Evolutionary conservation across 805 yeast species (phyloP).

Genomic region (Kodamaea sagamina): DNA sequence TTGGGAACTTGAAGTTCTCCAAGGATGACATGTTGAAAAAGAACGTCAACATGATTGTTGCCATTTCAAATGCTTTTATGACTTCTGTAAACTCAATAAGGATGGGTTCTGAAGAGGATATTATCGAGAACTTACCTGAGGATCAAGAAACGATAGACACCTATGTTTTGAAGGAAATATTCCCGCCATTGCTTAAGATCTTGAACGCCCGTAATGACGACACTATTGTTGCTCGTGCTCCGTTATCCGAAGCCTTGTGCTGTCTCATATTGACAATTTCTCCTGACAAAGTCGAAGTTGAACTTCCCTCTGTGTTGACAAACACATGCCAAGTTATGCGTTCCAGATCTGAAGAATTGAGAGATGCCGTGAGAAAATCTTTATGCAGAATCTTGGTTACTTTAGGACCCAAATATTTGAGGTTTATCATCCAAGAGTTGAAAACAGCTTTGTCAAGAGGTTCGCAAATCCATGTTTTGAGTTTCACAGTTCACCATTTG

Average conservation of each 20-base stretch:
- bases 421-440: constrained; percentile 76
- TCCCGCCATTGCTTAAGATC: constrained; percentile 61
- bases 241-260: constrained; percentile 78
- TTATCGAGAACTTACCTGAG: constrained; percentile 30
- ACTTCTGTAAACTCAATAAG: constrained; percentile 29
- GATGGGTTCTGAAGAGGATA: constrained; percentile 17
- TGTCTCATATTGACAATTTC: constrained; percentile 65
- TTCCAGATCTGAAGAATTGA: constrained; percentile 79
- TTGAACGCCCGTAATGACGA: constrained; percentile 71
- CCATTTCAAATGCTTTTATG: constrained; percentile 53
- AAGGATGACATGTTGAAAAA: constrained; percentile 53
- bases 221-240: constrained; percentile 72
- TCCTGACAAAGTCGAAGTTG: constrained; percentile 51
- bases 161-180: constrained; percentile 55
- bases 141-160: constrained; percentile 28
- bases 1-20: constrained; percentile 42
- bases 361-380: constrained; percentile 82
- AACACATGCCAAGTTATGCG: constrained; percentile 87
- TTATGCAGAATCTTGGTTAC: constrained; percentile 62
- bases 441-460: constrained; percentile 81
- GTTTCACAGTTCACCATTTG: constrained; percentile 80
- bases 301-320: constrained; percentile 81
- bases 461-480: constrained; percentile 89
- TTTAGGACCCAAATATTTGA: constrained; percentile 73
- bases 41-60: constrained; percentile 57